phyloP scores from a whole-genome alignment of 2,329 filamentous ascomycete genomes.

The Metarhizium anisopliae region DNA sequence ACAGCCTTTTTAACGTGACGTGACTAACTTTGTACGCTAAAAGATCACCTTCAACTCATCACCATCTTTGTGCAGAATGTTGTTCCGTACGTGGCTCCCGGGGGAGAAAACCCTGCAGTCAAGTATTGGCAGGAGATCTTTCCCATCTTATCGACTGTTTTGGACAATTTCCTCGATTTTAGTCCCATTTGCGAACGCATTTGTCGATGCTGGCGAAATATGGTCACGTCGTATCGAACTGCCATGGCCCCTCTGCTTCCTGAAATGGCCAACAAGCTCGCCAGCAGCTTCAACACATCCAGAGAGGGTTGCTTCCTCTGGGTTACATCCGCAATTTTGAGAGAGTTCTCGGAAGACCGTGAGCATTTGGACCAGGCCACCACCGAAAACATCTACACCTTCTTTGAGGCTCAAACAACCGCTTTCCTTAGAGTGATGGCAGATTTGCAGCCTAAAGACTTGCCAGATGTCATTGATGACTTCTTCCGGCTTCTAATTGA shows the following conservation, averaged over 20 bases:
- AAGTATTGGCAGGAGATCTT: conserved; percentile 96
- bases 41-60: conserved; percentile 83
- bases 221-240: conserved; percentile 91
- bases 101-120: conserved; percentile 78
- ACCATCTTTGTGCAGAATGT: conserved; percentile 79
- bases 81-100: conserved; percentile 63
- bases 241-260: conserved; percentile 80
- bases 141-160: conserved; percentile 74
- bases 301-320: conserved; percentile 97
- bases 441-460: conserved; percentile 63
- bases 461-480: conserved; percentile 84
- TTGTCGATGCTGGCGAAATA: conserved; percentile 91
- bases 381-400: conserved; percentile 80
- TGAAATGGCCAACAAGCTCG: conserved; percentile 79
- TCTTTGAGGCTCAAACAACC: conserved; percentile 89
- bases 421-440: conserved; percentile 85
- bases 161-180: conserved; percentile 80
- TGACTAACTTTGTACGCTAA: neutral
- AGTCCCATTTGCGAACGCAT: conserved; percentile 86
- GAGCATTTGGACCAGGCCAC: conserved; percentile 77
- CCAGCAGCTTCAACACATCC: conserved; percentile 73
- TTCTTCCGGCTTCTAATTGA: conserved; percentile 93
- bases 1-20: neutral
- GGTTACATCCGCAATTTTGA: conserved; percentile 89
- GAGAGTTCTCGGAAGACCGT: conserved; percentile 87